Percentiles rank a stretch among this genome's conserved stretches.
Conservation (phyloP, 2,329 filamentous ascomycete species). For the Thermomyces lanuginosus region DNA sequence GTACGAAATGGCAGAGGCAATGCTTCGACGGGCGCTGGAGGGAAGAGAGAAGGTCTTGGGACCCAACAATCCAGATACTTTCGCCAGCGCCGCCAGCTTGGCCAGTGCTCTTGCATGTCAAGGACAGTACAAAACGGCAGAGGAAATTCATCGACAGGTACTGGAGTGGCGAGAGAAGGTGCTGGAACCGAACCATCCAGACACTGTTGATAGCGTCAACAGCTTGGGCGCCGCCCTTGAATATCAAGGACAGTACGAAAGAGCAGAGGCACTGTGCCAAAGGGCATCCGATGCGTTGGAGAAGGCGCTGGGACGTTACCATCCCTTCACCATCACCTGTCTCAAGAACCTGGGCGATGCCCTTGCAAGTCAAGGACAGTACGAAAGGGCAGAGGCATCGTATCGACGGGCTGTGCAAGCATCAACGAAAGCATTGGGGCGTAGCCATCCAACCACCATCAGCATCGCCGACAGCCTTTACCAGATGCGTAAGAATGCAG, state of each 20-base stretch:
- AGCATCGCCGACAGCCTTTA: too few species aligned
- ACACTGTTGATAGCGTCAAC: slow-evolving; percentile 7
- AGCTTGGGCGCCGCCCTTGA: slow-evolving; percentile 4
- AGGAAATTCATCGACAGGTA: slow-evolving; percentile 1
- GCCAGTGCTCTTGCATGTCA: background rate
- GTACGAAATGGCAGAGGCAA: slow-evolving; percentile 9
- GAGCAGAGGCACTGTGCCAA: background rate
- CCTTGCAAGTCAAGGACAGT: too few species aligned
- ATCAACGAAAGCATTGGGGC: too few species aligned
- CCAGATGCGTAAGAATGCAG: too few species aligned
- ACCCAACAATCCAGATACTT: slow-evolving; percentile 7
- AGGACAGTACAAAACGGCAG: slow-evolving; percentile 1
- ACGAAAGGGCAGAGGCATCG: too few species aligned
- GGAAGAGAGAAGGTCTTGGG: slow-evolving; percentile 3
- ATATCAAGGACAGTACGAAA: background rate
- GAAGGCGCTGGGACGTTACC: slow-evolving; percentile 7
- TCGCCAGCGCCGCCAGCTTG: slow-evolving; percentile 2
- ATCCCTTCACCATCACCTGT: too few species aligned
- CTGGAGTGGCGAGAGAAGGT: background rate
- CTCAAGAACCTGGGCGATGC: too few species aligned
- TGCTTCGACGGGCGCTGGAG: slow-evolving; percentile 3
- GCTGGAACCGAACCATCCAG: background rate
- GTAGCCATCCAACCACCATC: too few species aligned
- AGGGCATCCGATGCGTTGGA: slow-evolving; percentile 2
- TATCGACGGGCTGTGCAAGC: too few species aligned